Evolutionary conservation across 208 protist genomes (phyloP).

Genomic region (Leishmania turanica): DNA sequence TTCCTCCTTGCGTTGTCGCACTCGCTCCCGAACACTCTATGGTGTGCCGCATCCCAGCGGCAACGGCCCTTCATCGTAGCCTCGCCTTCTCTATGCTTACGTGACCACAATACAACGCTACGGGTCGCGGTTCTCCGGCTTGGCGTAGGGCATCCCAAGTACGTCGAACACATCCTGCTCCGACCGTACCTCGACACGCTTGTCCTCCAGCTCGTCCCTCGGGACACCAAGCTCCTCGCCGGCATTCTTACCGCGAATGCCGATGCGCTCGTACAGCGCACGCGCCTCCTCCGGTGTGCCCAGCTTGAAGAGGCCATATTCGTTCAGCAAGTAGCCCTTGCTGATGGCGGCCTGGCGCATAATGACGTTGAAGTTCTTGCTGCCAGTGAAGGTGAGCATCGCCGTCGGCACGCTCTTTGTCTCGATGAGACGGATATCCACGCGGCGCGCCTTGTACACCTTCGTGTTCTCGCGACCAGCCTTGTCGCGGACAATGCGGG

Average conservation of each 20-base stretch:
- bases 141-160: slow-evolving; percentile 84
- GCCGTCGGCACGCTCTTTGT: slow-evolving; percentile 83
- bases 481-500: slow-evolving; percentile 69
- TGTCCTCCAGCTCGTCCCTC: slow-evolving; percentile 83
- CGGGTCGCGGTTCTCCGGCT: slow-evolving; percentile 89
- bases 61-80: neutral
- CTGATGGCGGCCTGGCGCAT: slow-evolving; percentile 92
- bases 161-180: slow-evolving; percentile 91
- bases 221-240: slow-evolving; percentile 81
- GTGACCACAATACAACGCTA: neutral
- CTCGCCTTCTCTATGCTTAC: neutral
- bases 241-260: slow-evolving; percentile 73
- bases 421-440: slow-evolving; percentile 92
- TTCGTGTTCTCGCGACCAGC: slow-evolving; percentile 71
- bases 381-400: slow-evolving; percentile 94
- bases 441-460: slow-evolving; percentile 87
- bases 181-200: slow-evolving; percentile 74
- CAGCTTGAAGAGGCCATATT: slow-evolving; percentile 90
- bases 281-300: slow-evolving; percentile 83
- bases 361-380: slow-evolving; percentile 94
- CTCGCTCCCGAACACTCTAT: neutral
- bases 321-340: slow-evolving; percentile 90
- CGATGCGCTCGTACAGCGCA: slow-evolving; percentile 74
- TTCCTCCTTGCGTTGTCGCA: neutral
- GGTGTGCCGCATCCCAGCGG: neutral